Evolutionary conservation across 805 yeast species (phyloP).

Genomic region (Nakazawaea wyomingensis): DNA sequence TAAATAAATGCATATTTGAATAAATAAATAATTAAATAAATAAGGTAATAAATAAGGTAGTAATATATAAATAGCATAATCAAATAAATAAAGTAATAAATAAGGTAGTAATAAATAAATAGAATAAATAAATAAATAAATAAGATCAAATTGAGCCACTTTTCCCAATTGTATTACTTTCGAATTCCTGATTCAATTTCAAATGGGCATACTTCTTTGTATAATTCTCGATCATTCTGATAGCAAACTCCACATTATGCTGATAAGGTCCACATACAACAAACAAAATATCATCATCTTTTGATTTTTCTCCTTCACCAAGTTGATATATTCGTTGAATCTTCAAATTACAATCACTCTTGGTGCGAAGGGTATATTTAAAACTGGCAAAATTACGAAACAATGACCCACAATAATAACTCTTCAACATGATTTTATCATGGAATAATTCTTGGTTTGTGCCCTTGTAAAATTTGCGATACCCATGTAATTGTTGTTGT

Average conservation of each 20-base stretch:
- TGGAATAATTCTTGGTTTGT: constrained; percentile 4
- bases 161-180: no score
- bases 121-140: not conserved
- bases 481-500: not conserved
- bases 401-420: constrained; percentile 9
- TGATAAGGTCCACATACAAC: constrained; percentile 10
- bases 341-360: constrained; percentile 11
- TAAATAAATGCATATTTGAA: constrained; percentile 1
- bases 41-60: no score
- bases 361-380: constrained; percentile 11
- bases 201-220: constrained; percentile 12
- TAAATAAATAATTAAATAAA: not conserved
- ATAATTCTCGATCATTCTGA: constrained; percentile 13
- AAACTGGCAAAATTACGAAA: constrained; percentile 12
- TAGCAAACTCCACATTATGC: constrained; percentile 12
- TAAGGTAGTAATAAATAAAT: no score
- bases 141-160: not conserved
- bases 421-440: constrained; percentile 8
- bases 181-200: constrained; percentile 7
- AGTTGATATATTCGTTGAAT: constrained; percentile 6
- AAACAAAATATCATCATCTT: constrained; percentile 11
- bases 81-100: not conserved
- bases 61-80: constrained; percentile 1
- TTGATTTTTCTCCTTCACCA: constrained; percentile 1
- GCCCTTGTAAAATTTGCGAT: constrained; percentile 5